phyloP scores from a whole-genome alignment of 2,329 filamentous ascomycete species.

The Aspergillus aculeatinus region DNA sequence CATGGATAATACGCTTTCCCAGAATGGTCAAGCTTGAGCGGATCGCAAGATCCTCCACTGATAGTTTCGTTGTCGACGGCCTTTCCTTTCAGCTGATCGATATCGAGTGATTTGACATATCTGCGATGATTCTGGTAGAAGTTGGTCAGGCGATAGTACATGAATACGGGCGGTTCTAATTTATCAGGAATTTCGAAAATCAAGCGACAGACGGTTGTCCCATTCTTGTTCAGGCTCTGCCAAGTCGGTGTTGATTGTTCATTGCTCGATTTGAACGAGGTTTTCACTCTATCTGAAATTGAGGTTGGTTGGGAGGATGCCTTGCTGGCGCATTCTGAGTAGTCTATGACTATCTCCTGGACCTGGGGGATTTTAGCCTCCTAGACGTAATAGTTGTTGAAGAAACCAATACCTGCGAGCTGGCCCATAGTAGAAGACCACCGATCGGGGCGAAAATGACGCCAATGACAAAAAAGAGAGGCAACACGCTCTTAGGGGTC shows the following conservation, averaged over 20 bases:
- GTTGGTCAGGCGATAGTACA: slow-evolving; percentile 95
- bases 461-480: slow-evolving; percentile 86
- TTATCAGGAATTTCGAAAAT: slow-evolving; percentile 76
- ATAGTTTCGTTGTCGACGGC: slow-evolving; percentile 62
- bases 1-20: slow-evolving; percentile 85
- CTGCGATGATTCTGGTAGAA: slow-evolving; percentile 99
- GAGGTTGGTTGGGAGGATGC: slow-evolving; percentile 55
- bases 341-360: slow-evolving; percentile 87
- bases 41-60: slow-evolving; percentile 69
- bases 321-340: slow-evolving; percentile 69
- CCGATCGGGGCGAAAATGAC: slow-evolving; percentile 93
- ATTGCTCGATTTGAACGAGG: slow-evolving; percentile 67
- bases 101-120: slow-evolving; percentile 87
- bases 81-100: slow-evolving; percentile 76
- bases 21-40: slow-evolving; percentile 59
- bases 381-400: neutral
- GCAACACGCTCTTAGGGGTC: slow-evolving; percentile 88
- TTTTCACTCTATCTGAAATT: slow-evolving; percentile 54
- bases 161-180: slow-evolving; percentile 76
- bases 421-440: slow-evolving; percentile 81
- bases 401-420: slow-evolving; percentile 62
- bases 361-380: slow-evolving; percentile 57
- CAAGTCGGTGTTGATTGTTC: slow-evolving; percentile 33
- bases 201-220: slow-evolving; percentile 64
- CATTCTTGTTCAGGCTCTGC: slow-evolving; percentile 28